Evolutionary conservation across 2,329 filamentous ascomycete genomes (phyloP).

Genomic region (Chaetomium sp.): DNA sequence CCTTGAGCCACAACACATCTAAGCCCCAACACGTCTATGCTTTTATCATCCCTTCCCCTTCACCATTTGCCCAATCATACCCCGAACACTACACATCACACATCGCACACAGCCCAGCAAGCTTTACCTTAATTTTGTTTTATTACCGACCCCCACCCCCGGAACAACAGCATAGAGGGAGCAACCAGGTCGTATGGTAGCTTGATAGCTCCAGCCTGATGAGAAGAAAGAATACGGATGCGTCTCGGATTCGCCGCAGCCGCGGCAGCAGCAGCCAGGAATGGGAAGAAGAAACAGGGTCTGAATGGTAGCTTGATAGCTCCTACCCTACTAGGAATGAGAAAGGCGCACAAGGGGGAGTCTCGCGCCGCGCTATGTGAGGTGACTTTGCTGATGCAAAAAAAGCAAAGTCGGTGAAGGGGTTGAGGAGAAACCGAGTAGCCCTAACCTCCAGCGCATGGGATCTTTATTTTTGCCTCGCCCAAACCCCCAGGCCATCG

Average conservation of each 20-base stretch:
- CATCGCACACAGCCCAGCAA: slow-evolving; percentile 23
- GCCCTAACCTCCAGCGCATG: slow-evolving; percentile 9
- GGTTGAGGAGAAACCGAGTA: slow-evolving; percentile 5
- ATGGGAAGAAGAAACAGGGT: slow-evolving; percentile 33
- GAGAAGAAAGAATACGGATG: slow-evolving; percentile 20
- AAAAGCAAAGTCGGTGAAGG: neutral
- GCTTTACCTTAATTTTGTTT: slow-evolving; percentile 29
- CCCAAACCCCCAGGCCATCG: slow-evolving; percentile 19
- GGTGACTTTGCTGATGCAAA: too few relatives aligned
- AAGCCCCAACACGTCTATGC: slow-evolving; percentile 28
- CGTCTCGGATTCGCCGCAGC: slow-evolving; percentile 15
- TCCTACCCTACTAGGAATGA: slow-evolving; percentile 34
- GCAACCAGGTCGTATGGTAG: slow-evolving; percentile 48
- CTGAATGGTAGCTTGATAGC: slow-evolving; percentile 46
- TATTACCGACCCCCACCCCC: slow-evolving; percentile 16
- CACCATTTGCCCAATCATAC: slow-evolving; percentile 7
- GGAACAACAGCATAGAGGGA: slow-evolving; percentile 17
- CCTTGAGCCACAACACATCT: slow-evolving; percentile 9
- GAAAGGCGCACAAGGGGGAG: neutral
- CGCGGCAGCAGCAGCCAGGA: slow-evolving; percentile 8
- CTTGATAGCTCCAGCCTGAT: slow-evolving; percentile 59
- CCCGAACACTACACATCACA: slow-evolving; percentile 2
- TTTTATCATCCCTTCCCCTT: slow-evolving; percentile 15
- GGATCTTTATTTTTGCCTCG: neutral
- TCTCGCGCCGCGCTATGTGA: slow-evolving; percentile 8